Percentiles rank a stretch among this genome's conserved stretches.
Conservation (phyloP, 2,329 filamentous ascomycete genomes). For the Aspergillus udagawae region DNA sequence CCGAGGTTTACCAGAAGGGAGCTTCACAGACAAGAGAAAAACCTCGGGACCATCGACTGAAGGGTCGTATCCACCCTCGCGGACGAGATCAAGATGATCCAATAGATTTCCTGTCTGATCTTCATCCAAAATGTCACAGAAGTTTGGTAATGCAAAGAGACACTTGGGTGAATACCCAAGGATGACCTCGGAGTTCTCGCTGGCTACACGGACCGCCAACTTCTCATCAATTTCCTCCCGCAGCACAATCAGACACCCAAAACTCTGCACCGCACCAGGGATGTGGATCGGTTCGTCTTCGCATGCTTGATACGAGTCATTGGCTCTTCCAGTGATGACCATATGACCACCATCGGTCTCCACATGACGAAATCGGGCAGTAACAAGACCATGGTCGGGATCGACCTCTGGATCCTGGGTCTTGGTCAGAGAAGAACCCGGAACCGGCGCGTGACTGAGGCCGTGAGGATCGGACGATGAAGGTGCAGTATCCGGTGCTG, state of each 20-base stretch:
- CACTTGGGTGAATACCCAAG: constrained; percentile 74
- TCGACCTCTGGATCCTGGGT: constrained; percentile 32
- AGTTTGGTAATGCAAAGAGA: constrained; percentile 69
- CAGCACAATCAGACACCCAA: constrained; percentile 72
- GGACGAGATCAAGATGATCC: constrained; percentile 83
- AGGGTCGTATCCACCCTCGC: constrained; percentile 75
- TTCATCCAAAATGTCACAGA: constrained; percentile 77
- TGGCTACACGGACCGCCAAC: constrained; percentile 68
- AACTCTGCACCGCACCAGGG: constrained; percentile 74
- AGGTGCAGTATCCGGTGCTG: neutral
- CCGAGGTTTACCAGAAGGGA: constrained; percentile 50
- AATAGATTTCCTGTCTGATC: constrained; percentile 80
- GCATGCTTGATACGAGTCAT: constrained; percentile 68
- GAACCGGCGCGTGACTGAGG: neutral
- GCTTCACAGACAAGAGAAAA: constrained; percentile 71
- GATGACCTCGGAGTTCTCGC: constrained; percentile 72
- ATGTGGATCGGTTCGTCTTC: constrained; percentile 91
- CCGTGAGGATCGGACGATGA: neutral
- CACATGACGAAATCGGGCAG: constrained; percentile 73
- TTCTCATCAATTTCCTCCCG: constrained; percentile 61
- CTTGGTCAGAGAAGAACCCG: neutral
- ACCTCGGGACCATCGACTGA: constrained; percentile 76
- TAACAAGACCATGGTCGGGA: constrained; percentile 50
- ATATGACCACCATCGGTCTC: constrained; percentile 74
- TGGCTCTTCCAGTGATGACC: constrained; percentile 74